A percentile compares a stretch with the other conserved stretches of the same genome.
Evolutionary conservation across 768 basidiomycete genomes (phyloP).

Genomic region (Suillus weaverae): DNA sequence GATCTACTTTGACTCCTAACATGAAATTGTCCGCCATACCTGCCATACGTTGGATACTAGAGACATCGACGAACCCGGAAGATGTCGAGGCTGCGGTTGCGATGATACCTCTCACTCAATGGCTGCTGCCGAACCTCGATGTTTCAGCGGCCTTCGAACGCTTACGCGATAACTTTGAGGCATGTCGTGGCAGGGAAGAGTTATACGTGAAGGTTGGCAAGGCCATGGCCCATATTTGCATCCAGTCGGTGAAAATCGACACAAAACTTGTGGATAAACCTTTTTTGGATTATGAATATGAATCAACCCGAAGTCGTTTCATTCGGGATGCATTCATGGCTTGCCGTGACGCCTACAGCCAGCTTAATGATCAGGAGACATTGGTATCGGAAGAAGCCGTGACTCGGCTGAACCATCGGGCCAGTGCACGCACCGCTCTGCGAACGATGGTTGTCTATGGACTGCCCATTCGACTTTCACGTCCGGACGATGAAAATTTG

Average conservation of each 20-base stretch:
- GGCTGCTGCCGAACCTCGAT: neutral
- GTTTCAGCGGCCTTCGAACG: neutral
- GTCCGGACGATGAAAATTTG: neutral
- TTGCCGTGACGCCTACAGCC: neutral
- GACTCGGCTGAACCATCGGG: neutral
- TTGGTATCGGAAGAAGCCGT: too few species aligned
- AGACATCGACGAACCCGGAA: conserved; percentile 12
- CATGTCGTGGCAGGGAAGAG: neutral
- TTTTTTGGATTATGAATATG: neutral
- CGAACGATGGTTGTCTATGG: neutral
- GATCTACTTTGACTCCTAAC: neutral
- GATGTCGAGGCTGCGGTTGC: neutral
- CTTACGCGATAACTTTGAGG: neutral
- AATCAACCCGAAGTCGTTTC: neutral
- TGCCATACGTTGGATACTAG: conserved; percentile 18
- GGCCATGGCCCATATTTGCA: neutral
- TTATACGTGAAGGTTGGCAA: neutral
- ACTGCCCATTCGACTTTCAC: neutral
- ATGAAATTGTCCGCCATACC: conserved; percentile 1
- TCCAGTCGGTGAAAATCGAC: neutral
- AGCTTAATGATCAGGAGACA: neutral
- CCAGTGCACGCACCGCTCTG: neutral
- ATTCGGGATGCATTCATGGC: neutral
- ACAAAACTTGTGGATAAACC: neutral
- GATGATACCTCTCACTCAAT: neutral